Evolutionary conservation across 75 land plant species (phyloP), one percentile per base, ranked within the genome.

Genomic region (Pseudotsuga menziesii): DNA sequence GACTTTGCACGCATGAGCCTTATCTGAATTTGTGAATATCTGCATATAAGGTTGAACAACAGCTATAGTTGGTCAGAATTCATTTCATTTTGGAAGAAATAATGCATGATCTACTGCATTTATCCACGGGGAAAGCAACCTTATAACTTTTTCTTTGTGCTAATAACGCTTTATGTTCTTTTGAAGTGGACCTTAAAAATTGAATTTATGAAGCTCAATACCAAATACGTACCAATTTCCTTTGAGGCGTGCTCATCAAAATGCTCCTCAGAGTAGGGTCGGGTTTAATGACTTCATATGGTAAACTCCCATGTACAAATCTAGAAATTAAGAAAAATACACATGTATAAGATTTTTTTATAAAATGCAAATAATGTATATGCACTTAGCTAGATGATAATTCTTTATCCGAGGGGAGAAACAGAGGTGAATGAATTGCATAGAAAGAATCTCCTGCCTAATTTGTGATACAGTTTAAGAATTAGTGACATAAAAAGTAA

Each of bases 281-380:
- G 3, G 89, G 93, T 60, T 83, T 79, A 83, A 94, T 76, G 61
- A 75, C 9, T 9, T 94, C 83, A 73, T 92, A 92, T 35, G 98
- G 95, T 32, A 0, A 69, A 16, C 56, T 77, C 3, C 86, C 86
- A 36, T 77, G 80, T 64, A 48, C 17, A 16, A 48, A 4, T 25
- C 44, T 41, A 13, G 5, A 39, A 39, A 39, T 39, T 39, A 39
- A 39, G 23, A 20, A 2, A 72, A 41, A 72, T 14, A 44, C 1
- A 16, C 29, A 19, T 41, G 8, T 78, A 44, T 52, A 88, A 80
- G 5, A 62, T 77, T 29, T 73, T 80, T 20, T 15, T 17, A 5
- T 16, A 58, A 58, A 20, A 17, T 39, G 41, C 41, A 3, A 39
- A 58, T 16, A 58, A 58, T 0, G n/a, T 9, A 17, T 58, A 17